Base-by-base conservation (phyloP, 2,329 filamentous ascomycete genomes). In the Diaporthe destruens region DNA sequence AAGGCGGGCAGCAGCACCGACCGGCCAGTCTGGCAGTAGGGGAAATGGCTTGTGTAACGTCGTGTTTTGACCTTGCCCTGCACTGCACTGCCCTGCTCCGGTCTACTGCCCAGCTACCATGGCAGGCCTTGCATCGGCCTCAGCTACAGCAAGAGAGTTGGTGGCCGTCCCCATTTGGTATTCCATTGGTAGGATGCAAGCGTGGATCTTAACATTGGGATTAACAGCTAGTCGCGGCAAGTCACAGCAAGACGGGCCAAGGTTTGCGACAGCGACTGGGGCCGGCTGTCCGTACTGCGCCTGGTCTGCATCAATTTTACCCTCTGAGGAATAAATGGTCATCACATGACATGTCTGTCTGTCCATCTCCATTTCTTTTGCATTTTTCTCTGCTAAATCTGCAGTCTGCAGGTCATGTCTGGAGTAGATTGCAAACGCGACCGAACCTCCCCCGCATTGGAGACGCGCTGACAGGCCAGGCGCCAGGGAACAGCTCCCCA, bases 401-500 rank as follows among this genome's bases (percentile, higher is more conserved):
- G 23, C 16, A 66, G 29, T 11, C 14, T 29, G 23, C 16, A 66
- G 29, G 44, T 66, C 14, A 25, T 66, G 61, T 65, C 44, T 51
- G 61, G 61, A 16, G 32, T 65, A 51, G 2, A 66, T 39, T 61
- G 25, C 36, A 42, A 29, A 23, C 25, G 56, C 12, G 23, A 25
- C 9, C 3, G 8, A 23, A 42, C 23, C 57, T 63, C 57, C 61
- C 32, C 61, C 61, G 61, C 61, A 66, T 53, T 66, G 47, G 61
- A 66, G 61, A 66, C 61, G 20, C 4, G 20, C 39, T 18, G 39
- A 42, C 39, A 42, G 39, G 39, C 39, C 39, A 9, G 34, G 34
- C 1, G 11, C 18, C 44, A 53, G 47, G 44, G 61, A 51, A 34
- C 14, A 53, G 61, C 57, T 63, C 25, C 39, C 39, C 16, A 6